Percentiles rank a stretch among this genome's conserved stretches.
Evolutionary conservation across 192 early-diverging fungal species (phyloP).

Genomic region (Coemansia sp.): DNA sequence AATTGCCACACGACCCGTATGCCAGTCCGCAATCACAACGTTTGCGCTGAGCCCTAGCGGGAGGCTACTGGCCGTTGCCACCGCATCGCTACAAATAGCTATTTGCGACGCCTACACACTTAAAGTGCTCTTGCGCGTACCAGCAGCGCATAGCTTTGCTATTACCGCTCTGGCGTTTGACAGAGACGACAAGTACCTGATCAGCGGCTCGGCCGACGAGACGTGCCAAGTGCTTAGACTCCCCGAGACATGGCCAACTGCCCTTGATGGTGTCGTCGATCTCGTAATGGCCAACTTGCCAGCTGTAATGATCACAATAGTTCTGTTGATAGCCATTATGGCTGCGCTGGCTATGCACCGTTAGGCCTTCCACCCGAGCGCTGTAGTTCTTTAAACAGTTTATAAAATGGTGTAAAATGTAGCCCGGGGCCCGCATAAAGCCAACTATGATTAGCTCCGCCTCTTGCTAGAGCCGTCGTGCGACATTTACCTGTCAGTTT

Average conservation of each 20-base stretch:
- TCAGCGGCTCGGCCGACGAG: conserved; percentile 82
- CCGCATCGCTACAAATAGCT: conserved; percentile 68
- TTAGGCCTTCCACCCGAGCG: not conserved
- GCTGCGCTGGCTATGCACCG: conserved; percentile 12
- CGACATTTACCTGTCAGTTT: not conserved
- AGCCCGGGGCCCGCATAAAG: not conserved
- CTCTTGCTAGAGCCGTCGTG: not conserved
- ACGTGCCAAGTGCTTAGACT: conserved; percentile 60
- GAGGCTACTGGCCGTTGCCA: conserved; percentile 66
- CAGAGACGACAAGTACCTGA: conserved; percentile 59
- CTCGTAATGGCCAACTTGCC: conserved; percentile 18
- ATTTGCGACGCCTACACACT: conserved; percentile 64
- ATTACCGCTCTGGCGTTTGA: conserved; percentile 77
- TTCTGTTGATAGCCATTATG: conserved; percentile 32
- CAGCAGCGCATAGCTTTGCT: conserved; percentile 75
- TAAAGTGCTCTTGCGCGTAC: conserved; percentile 59
- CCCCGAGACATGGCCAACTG: conserved; percentile 56
- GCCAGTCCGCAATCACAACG: conserved; percentile 36
- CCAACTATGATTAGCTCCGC: no score
- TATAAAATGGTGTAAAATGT: not conserved
- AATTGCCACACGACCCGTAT: conserved; percentile 18
- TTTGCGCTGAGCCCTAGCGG: conserved; percentile 64
- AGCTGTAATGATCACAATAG: conserved; percentile 20
- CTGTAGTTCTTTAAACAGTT: not conserved
- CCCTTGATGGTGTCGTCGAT: conserved; percentile 6